Conservation (phyloP, 2,329 filamentous ascomycete species). For the Aspergillus niger region DNA sequence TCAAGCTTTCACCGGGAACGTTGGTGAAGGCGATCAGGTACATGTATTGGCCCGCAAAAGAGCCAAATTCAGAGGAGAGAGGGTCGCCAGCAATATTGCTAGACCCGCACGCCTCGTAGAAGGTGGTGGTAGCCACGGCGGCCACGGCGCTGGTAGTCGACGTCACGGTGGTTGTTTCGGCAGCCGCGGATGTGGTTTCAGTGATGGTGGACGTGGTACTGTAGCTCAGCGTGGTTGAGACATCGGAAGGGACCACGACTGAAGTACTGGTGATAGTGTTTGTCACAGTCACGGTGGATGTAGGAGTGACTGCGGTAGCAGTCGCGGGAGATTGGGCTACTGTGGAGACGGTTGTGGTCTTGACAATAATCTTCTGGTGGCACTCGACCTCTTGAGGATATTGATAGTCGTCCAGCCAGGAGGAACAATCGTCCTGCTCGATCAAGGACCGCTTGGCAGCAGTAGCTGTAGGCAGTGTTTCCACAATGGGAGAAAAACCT, state of each 20-base stretch:
- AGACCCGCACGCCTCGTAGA: background rate
- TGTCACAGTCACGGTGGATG: background rate
- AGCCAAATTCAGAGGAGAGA: background rate
- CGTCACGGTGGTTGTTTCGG: background rate
- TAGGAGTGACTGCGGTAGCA: background rate
- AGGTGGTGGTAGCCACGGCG: background rate
- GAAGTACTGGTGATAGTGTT: background rate
- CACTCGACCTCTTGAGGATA: background rate
- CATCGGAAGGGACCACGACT: background rate
- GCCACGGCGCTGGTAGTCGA: background rate
- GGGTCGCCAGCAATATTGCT: background rate
- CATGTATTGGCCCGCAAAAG: background rate
- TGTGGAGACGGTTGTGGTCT: constrained; percentile 1
- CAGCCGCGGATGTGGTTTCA: background rate
- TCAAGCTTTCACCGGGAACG: background rate
- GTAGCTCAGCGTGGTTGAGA: background rate
- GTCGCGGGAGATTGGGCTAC: background rate
- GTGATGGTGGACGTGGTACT: constrained; percentile 2
- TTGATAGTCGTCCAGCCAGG: background rate
- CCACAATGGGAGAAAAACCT: background rate
- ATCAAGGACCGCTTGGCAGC: background rate
- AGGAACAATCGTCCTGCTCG: background rate
- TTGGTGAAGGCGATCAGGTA: background rate
- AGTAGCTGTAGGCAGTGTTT: background rate
- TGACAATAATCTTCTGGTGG: constrained; percentile 4